These are phyloP conservation scores for Candida nanaspora DNA, from an alignment of 805 yeast species.

Conservation along the genomic window DNA sequence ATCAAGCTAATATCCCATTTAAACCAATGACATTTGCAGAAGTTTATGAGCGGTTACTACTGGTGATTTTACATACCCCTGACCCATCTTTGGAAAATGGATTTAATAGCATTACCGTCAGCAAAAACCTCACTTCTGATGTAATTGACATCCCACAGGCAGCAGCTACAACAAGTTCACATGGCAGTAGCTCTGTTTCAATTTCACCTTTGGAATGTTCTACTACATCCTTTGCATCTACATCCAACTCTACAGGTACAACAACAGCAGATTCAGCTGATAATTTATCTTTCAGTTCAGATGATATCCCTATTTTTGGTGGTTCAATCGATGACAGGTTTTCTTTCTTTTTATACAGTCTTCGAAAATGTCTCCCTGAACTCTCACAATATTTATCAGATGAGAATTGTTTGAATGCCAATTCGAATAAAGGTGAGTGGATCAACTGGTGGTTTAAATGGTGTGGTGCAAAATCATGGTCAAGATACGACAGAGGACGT, in stretches of 20 bases:
- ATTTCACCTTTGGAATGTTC: background rate
- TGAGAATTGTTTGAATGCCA: constrained; percentile 64
- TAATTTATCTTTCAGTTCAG: constrained; percentile 3
- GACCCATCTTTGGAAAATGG: constrained; percentile 29
- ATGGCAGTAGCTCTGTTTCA: no score
- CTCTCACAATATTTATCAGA: constrained; percentile 68
- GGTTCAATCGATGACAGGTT: constrained; percentile 62
- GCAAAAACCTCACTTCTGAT: background rate
- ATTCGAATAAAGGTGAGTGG: constrained; percentile 76
- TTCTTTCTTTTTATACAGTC: constrained; percentile 56
- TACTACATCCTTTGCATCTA: background rate
- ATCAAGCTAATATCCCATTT: constrained; percentile 11
- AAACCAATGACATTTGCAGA: constrained; percentile 52
- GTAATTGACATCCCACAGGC: background rate
- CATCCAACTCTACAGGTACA: background rate
- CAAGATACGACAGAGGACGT: constrained; percentile 74
- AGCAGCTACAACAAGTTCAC: no score
- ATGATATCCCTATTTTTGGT: constrained; percentile 28
- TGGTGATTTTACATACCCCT: constrained; percentile 72
- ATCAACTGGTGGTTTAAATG: constrained; percentile 91
- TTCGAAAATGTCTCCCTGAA: constrained; percentile 65
- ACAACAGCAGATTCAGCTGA: constrained; percentile 1
- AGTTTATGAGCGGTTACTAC: constrained; percentile 65
- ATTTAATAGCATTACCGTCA: background rate
- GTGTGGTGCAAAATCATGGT: constrained; percentile 81